Evolutionary conservation across 1,139 yeast species (phyloP), one percentile per base, ranked within the genome.

Genomic region (Eremothecium gossypii): DNA sequence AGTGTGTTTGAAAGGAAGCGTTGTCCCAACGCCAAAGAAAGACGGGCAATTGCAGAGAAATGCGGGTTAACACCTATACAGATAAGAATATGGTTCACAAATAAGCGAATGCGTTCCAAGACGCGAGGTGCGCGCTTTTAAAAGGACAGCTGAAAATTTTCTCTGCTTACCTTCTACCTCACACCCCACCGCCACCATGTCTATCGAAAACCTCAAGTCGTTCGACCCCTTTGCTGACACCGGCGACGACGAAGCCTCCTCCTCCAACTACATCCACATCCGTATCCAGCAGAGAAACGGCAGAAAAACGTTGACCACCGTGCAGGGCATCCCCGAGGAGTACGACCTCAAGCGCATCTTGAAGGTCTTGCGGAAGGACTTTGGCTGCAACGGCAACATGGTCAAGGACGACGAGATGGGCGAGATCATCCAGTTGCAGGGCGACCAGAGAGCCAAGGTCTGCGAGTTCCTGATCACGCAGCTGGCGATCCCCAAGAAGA

Each of bases 261-360:
- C 95, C 63, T 81, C 95, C 50, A 87, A 85, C 73, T 86, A 87
- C 72, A 85, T 91, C 67, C 98, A 89, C 70, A 87, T 91, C 66
- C 94, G 98, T 77, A 89, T 93, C 66, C 98, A 91, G 72, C 98
- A 91, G 74, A 93, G 98, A 77, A 91, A 91, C 75, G 98, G 98
- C 67, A 89, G 98, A 73, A 91, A 91, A 73, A 91, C 98, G 53
- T 79, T 91, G 67, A 91, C 98, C 54, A 91, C 98, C 34, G 97
- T 91, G 49, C 97, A 91, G 73, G 98, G 98, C 63, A 77, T 91
- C 48, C 97, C 98, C 54, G 78, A 71, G 54, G 97, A 91, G 67
- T 91, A 86, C 70, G 98, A 91, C 66, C 74, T 84, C 66, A 91
- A 91, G 73, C 85, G 91, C 63, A 87, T 91, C 61, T 75, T 91